A percentile compares a stretch with the other conserved stretches of the same genome.
phyloP scores from a whole-genome alignment of 2,329 filamentous ascomycete species.

The Cladosporium halotolerans region DNA sequence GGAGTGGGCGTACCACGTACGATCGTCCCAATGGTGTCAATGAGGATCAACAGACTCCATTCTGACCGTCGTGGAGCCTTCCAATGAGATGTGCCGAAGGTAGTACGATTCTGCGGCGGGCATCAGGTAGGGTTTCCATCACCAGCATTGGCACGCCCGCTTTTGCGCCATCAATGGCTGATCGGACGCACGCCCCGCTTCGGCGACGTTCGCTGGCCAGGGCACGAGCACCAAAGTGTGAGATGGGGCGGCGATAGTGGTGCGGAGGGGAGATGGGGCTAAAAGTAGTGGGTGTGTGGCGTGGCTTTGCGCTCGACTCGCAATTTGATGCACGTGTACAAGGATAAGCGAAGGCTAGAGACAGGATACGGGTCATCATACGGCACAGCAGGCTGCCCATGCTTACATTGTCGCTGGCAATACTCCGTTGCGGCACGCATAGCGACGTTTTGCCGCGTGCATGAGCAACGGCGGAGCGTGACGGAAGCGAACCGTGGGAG shows the following conservation, averaged over 20 bases:
- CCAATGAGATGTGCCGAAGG: constrained; percentile 5
- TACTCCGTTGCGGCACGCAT: too few relatives aligned
- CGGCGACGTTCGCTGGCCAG: neutral
- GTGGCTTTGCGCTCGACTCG: neutral
- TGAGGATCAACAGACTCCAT: constrained; percentile 9
- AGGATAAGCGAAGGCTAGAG: neutral
- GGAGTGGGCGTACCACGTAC: neutral
- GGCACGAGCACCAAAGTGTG: neutral
- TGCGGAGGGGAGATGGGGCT: neutral
- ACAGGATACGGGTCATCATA: neutral
- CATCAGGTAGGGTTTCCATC: neutral
- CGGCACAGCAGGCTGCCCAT: too few relatives aligned
- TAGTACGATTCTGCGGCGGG: constrained; percentile 1
- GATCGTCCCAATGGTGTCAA: neutral
- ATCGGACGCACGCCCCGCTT: constrained; percentile 6
- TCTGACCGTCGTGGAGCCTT: neutral
- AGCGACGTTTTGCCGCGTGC: neutral
- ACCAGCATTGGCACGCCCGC: neutral
- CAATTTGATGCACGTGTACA: neutral
- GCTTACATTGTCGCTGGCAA: too few relatives aligned
- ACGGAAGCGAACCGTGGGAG: neutral
- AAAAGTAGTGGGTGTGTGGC: neutral
- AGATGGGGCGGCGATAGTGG: neutral
- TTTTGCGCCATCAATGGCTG: constrained; percentile 8
- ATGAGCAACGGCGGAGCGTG: too few relatives aligned